Evolutionary conservation across 2,329 filamentous ascomycete genomes (phyloP), one percentile per base, ranked within the genome.

Genomic region (Alternaria novae-zelandiae): DNA sequence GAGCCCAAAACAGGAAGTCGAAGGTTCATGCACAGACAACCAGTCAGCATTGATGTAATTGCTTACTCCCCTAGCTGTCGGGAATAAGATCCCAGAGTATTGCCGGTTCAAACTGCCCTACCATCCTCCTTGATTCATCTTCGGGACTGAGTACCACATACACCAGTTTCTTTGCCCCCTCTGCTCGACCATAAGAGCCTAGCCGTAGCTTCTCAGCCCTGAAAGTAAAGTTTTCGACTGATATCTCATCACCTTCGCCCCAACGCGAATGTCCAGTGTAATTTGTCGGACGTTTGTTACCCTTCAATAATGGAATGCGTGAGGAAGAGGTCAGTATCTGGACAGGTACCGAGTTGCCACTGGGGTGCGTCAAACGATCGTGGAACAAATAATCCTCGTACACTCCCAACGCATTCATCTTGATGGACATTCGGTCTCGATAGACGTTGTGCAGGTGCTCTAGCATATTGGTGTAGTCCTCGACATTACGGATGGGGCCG

Each of bases 271-370:
- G 15, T n/a, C 3, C 28, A 15, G 21, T 23, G 15, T n/a, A 0
- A 21, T 4, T 8, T 2, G 0, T 1, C 15, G 26, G 4, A 36
- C 28, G 30, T 9, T 2, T 23, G 12, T 28, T 36, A 12, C 15
- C 28, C 7, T 20, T 26, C 20, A 36, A 15, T 36, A 36, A 36
- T 5, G 30, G 30, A 36, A 36, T 15, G 30, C 13, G 0, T 15
- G 30, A 36, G 30, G 9, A 15, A 36, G 13, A 36, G 13, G 30
- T 36, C 30, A 36, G 30, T 32, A 15, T 32, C 30, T 32, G 0
- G 30, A 32, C 0, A 7, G 0, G 1, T 32, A 4, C 30, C 12
- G 23, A 4, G 21, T 28, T 1, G 6, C 1, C 0, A 4, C 1
- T 1, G 12, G 30, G 30, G 6, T 32, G 30, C 30, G 1, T 4